Conservation (phyloP, 176 grass and related monocot genomes). For the Eleusine indica region DNA sequence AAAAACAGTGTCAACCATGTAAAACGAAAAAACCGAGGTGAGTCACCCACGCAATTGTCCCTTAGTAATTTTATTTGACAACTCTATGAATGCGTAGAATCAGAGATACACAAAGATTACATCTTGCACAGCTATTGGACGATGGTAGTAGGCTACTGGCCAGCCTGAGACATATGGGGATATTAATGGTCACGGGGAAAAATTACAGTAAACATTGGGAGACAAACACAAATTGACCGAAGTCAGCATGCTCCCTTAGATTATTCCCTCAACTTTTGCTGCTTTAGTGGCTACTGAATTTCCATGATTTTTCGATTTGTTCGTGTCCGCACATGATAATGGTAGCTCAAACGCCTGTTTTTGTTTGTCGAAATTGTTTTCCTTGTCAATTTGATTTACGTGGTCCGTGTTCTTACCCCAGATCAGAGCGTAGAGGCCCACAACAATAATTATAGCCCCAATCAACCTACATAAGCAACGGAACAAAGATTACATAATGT, state of each 20-base stretch:
- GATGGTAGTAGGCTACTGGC: background rate
- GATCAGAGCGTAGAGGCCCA: conserved; percentile 73
- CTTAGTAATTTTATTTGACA: background rate
- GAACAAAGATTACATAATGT: conserved; percentile 9
- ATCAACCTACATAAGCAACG: conserved; percentile 42
- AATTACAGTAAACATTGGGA: background rate
- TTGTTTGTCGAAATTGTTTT: conserved; percentile 30
- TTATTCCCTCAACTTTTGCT: background rate
- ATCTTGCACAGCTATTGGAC: background rate
- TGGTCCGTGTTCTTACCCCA: conserved; percentile 82
- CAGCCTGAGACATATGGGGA: background rate
- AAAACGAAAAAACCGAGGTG: too few relatives aligned
- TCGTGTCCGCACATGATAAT: conserved; percentile 6
- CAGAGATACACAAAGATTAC: conserved; percentile 5
- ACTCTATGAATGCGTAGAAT: background rate
- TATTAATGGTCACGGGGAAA: background rate
- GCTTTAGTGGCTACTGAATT: background rate
- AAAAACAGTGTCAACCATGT: too few relatives aligned
- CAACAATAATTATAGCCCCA: conserved; percentile 66
- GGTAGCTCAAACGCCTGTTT: conserved; percentile 34
- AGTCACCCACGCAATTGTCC: too few relatives aligned
- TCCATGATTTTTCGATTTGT: background rate
- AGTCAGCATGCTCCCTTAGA: background rate
- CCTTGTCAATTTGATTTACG: background rate
- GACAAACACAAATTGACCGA: background rate